phyloP scores from a whole-genome alignment of 768 basidiomycete genomes.

The Hemileccinum rubropunctum region DNA sequence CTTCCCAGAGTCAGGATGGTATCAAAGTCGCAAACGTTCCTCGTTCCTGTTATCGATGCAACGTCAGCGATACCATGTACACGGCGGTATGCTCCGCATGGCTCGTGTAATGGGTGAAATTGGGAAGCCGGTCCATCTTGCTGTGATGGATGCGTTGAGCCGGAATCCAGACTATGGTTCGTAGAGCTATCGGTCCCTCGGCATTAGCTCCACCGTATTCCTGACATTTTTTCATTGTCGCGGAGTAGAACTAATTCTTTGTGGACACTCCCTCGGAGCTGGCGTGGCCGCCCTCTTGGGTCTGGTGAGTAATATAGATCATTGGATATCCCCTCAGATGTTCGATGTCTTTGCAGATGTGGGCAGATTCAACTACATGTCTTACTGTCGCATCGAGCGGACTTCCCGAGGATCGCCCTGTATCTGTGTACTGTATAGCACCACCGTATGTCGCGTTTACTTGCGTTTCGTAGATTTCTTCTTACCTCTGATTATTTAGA shows the following conservation, averaged over 20 bases:
- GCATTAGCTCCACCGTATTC: neutral
- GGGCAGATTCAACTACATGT: conserved; percentile 81
- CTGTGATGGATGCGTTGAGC: conserved; percentile 66
- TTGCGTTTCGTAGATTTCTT: neutral
- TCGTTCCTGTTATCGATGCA: conserved; percentile 22
- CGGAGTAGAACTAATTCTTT: conserved; percentile 61
- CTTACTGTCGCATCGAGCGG: conserved; percentile 66
- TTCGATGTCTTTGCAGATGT: conserved; percentile 52
- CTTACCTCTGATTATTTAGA: conserved; percentile 32
- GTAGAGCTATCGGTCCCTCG: conserved; percentile 23
- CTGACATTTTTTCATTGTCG: conserved; percentile 1
- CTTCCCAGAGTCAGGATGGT: conserved; percentile 34
- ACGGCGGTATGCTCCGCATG: conserved; percentile 79
- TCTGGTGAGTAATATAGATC: conserved; percentile 44
- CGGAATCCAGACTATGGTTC: conserved; percentile 71
- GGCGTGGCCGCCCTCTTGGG: conserved; percentile 76
- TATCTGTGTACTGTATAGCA: conserved; percentile 76
- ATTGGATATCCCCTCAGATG: neutral
- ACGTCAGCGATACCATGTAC: conserved; percentile 55
- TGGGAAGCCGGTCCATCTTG: conserved; percentile 74
- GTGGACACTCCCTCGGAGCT: conserved; percentile 83
- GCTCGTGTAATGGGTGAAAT: conserved; percentile 74
- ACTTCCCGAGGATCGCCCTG: conserved; percentile 60
- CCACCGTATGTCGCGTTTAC: conserved; percentile 58
- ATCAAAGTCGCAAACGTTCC: conserved; percentile 21